phyloP scores from a whole-genome alignment of 495 filamentous ascomycete species.

The Melanomma pulvis-pyrius region DNA sequence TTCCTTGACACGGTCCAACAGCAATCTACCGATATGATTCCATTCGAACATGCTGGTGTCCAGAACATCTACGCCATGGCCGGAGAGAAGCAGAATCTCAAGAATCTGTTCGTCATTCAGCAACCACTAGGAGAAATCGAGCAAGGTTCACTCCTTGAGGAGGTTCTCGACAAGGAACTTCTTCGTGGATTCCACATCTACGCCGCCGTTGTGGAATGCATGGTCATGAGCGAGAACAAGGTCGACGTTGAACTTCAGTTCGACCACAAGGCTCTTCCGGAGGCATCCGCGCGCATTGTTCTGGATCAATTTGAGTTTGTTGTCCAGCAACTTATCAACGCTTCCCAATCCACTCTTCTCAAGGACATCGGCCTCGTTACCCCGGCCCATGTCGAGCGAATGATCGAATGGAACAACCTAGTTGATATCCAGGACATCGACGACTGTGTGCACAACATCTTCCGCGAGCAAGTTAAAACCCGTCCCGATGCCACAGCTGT shows the following conservation, averaged over 20 bases:
- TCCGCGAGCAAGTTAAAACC: constrained; percentile 28
- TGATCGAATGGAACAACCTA: constrained; percentile 50
- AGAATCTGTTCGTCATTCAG: constrained; percentile 30
- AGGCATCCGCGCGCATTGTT: constrained; percentile 19
- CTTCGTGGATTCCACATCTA: constrained; percentile 27
- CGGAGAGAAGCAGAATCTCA: constrained; percentile 21
- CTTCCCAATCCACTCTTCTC: background rate
- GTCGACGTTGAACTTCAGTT: constrained; percentile 28
- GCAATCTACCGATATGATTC: constrained; percentile 45
- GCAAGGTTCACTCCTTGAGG: constrained; percentile 16
- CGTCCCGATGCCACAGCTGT: constrained; percentile 25
- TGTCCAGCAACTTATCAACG: constrained; percentile 22
- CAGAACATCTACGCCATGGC: constrained; percentile 39
- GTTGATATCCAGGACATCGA: constrained; percentile 15
- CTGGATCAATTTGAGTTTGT: constrained; percentile 33
- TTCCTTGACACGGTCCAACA: constrained; percentile 41
- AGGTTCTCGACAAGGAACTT: constrained; percentile 28
- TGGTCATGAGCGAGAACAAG: constrained; percentile 16
- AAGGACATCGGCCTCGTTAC: constrained; percentile 20
- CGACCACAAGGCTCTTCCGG: constrained; percentile 22
- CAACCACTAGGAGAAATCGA: constrained; percentile 9
- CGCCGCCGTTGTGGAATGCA: constrained; percentile 27
- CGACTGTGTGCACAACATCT: constrained; percentile 32
- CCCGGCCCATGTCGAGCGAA: constrained; percentile 56
- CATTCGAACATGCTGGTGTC: constrained; percentile 53